Conservation (phyloP, 1,284 basidiomycete species). For the Ustilago cynodontis region DNA sequence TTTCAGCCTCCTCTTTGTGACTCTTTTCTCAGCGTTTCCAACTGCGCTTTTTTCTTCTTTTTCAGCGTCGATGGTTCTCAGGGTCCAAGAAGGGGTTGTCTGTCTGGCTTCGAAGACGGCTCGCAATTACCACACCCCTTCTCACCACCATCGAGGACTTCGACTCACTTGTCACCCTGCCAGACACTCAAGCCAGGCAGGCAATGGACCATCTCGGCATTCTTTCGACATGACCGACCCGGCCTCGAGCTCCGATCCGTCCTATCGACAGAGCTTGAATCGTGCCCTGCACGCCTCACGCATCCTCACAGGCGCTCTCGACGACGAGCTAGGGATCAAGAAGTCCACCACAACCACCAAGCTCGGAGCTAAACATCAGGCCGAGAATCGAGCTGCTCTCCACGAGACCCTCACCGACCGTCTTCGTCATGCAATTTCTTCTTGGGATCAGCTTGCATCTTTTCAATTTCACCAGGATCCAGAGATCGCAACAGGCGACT, state of each 20-base stretch:
- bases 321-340: constrained; percentile 41
- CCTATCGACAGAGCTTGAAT: constrained; percentile 44
- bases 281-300: constrained; percentile 33
- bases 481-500: constrained; percentile 36
- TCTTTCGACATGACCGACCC: constrained; percentile 20
- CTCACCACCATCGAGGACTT: neutral
- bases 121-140: neutral
- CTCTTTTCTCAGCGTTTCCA: neutral
- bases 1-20: neutral
- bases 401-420: constrained; percentile 27
- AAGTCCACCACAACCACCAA: constrained; percentile 29
- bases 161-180: neutral
- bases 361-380: constrained; percentile 26
- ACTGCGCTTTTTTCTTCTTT: constrained; percentile 1
- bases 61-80: neutral
- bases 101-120: no score
- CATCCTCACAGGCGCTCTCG: constrained; percentile 36
- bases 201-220: constrained; percentile 6
- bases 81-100: constrained; percentile 3
- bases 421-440: constrained; percentile 14
- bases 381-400: constrained; percentile 19
- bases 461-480: constrained; percentile 16
- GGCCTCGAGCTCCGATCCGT: constrained; percentile 23
- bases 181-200: neutral
- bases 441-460: constrained; percentile 21